Evolutionary conservation across 2,329 filamentous ascomycete genomes (phyloP), one percentile per base, ranked within the genome.

Genomic region (Cladosporium colombiae): DNA sequence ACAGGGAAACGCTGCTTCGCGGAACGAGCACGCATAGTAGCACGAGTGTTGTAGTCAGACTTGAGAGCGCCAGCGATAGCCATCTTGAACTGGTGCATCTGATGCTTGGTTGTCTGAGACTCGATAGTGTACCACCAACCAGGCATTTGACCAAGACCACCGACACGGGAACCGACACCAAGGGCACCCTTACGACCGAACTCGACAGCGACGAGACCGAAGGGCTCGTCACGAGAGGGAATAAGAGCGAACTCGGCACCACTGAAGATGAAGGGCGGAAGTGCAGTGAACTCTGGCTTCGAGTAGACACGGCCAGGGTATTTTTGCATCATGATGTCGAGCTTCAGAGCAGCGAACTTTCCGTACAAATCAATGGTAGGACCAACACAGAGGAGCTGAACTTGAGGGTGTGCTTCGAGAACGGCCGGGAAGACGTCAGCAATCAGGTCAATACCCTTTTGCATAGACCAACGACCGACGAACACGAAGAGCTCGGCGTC

Each of bases 61-160:
- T 80, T 83, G 63, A 90, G 74, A 1, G 88, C 88, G 61, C 82
- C 82, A n/a, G 85, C 78, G 68, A 90, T 89, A 14, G 88, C 86
- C 68, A 82, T 81, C 74, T 86, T 87, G 79, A 90, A 89, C 73
- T 90, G 88, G 55, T 85, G 83, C 63, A 89, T 79, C 52, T 89
- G 77, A 77, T 90, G 88, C 52, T 82, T 82, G 0, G 87, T 88
- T 1, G 85, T 85, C 6, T 83, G 87, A 0, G 86, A 88, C 74
- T 90, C 88, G 65, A 90, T 85, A 0, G 88, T 89, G 74, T 86
- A 90, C 88, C 88, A 90, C 84, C 87, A 89, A 27, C 88, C 88
- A 23, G 88, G 88, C 87, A 90, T 89, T 72, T 88, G 85, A n/a
- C 88, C 87, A 25, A 90, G 81, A 64, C 88, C 88, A 69, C 88